Base-by-base conservation (phyloP, 805 yeast genomes). In the Kregervanrija fluxuum region DNA sequence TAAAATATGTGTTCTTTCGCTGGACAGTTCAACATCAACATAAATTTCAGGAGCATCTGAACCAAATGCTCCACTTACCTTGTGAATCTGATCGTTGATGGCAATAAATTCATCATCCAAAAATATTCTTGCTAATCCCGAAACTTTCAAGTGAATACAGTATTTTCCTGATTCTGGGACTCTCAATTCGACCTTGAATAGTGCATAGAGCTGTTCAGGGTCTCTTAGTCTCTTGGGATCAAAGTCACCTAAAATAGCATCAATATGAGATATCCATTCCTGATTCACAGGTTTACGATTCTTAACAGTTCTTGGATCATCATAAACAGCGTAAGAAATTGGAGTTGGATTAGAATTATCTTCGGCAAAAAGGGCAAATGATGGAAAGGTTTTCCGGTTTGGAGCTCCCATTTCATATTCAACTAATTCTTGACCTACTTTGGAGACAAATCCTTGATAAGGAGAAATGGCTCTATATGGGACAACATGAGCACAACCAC, bases 401-500 rank as follows among this genome's bases (percentile, higher is more conserved):
- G 62, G 60, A 40, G 67, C 65, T 44, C 75, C 74, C 35, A 63
- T 48, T 11, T 65, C 53, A 47, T 64, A 64, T 10, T 53, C 51
- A 30, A 66, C 56, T 13, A 49, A 47, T 2, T 54, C 47, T 12
- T 43, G 34, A 6, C 57, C 59, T 10, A 48, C 30, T 31, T 40
- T 42, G 32, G 57, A 50, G 9, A 56, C 44, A 44, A 77, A 70
- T 13, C 74, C 79, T 13, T 74, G 73, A 37, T 57, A 69, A 3
- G 80, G 79, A 11, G 77, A 61, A 8, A 73, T 65, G 12, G 67
- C 61, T 56, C 75, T 73, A 54, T 74, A 69, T 4, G 79, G 70
- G 16, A 61, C 59, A 49, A 75, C 60, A 10, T 74, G 61, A 30
- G 82, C 80, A 30, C 80, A 75, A 11, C 83, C 83, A 46, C 83